Conservation (phyloP, 2,329 filamentous ascomycete species). For the Xylariaceae sp. region DNA sequence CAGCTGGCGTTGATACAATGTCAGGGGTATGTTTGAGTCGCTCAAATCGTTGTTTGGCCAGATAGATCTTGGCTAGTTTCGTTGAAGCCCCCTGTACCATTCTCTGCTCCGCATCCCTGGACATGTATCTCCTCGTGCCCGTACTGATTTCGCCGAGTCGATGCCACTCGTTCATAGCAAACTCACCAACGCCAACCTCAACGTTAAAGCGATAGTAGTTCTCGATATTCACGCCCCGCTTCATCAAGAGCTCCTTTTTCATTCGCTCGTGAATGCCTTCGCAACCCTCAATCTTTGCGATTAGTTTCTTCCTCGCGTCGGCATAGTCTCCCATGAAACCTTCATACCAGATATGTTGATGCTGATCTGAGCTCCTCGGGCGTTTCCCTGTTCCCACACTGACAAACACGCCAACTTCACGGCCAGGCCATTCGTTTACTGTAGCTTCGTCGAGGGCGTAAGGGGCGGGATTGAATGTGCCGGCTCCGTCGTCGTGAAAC, state of each 20-base stretch:
- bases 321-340: slow-evolving; percentile 89
- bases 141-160: slow-evolving; percentile 93
- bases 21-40: slow-evolving; percentile 41
- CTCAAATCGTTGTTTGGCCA: slow-evolving; percentile 65
- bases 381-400: slow-evolving; percentile 93
- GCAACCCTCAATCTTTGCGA: slow-evolving; percentile 91
- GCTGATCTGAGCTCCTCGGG: slow-evolving; percentile 58
- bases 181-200: slow-evolving; percentile 91
- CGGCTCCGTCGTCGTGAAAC: slow-evolving; percentile 88
- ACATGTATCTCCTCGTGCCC: slow-evolving; percentile 78
- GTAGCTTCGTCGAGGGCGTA: slow-evolving; percentile 83
- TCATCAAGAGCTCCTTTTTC: slow-evolving; percentile 69
- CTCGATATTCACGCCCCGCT: slow-evolving; percentile 74
- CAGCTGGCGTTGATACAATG: slow-evolving; percentile 36
- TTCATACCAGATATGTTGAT: slow-evolving; percentile 83
- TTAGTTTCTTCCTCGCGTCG: slow-evolving; percentile 77
- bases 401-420: slow-evolving; percentile 86
- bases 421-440: slow-evolving; percentile 89
- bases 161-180: slow-evolving; percentile 98
- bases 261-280: slow-evolving; percentile 86
- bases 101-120: slow-evolving; percentile 64
- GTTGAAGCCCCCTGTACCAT: slow-evolving; percentile 72
- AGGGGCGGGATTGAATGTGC: slow-evolving; percentile 86
- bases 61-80: slow-evolving; percentile 78
- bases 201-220: slow-evolving; percentile 97